Base-by-base conservation (phyloP, 345 rosid species). In the Populus davidiana region DNA sequence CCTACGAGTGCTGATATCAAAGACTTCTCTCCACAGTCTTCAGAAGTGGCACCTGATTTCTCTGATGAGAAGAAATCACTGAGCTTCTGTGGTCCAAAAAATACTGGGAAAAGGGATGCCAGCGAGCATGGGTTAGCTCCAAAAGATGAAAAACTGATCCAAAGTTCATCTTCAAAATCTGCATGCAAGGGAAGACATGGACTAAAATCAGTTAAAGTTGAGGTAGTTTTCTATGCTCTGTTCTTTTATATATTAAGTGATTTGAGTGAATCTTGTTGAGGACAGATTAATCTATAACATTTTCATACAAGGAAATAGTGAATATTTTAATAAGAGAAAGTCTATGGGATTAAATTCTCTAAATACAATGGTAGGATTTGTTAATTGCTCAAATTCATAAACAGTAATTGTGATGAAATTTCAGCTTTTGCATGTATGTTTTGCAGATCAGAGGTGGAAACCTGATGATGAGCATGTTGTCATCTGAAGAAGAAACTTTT, bases 81-180 rank as follows among this genome's bases (percentile, higher is more conserved):
- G 39, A 70, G 65, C 65, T 20, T 27, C 31, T 31, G 41, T 75
- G 56, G 75, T 56, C 38, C 61, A 50, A 33, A 75, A 72, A 49
- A 56, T 75, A 12, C 59, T 27, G 14, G 49, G 78, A 67, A 39
- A 23, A 80, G 18, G 64, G 78, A 75, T 82, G 56, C 41, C 8
- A 76, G 62, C 74, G 85, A 74, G 44, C 54, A 17, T 27, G 67
- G 17, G 62, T 73, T 62, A 36, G 43, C 75, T 78, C 47, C 69
- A 25, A 21, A 50, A 59, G 78, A 74, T 36, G 67, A 82, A 59
- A 66, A 29, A 8, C 20, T 31, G 56, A 23, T 76, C 39, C 82
- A 44, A 68, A 74, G 44, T 72, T 43, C 70, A 74, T 72, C 81
- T 72, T 67, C 77, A 54, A 78, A 68, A 67, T 71, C 79, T 75